Percentiles rank a stretch among this genome's conserved stretches.
These are phyloP conservation scores for Agastache rugosa DNA, from an alignment of 257 asterid genomes.

Conservation along the genomic window DNA sequence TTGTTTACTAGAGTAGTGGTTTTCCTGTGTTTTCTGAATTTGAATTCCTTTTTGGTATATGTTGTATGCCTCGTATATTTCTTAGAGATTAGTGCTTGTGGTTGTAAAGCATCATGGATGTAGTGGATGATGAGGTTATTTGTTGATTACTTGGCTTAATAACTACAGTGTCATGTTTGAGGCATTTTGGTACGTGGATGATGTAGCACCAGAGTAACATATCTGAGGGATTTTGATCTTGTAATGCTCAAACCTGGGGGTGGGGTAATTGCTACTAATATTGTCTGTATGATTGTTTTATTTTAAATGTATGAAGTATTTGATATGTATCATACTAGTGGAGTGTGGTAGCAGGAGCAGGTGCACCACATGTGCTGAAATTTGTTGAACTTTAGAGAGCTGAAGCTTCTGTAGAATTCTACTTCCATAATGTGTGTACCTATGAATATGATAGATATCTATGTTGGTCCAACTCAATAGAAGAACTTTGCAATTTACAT, in stretches of 20 bases:
- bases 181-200: background rate
- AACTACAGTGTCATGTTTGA: background rate
- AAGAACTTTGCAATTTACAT: background rate
- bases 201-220: background rate
- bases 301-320: background rate
- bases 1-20: slow-evolving; percentile 7
- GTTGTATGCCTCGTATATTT: background rate
- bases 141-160: background rate
- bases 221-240: background rate
- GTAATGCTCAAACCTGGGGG: background rate
- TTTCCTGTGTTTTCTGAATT: background rate
- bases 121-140: slow-evolving; percentile 22
- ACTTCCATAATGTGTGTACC: background rate
- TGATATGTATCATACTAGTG: background rate
- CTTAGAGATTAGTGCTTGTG: slow-evolving; percentile 4
- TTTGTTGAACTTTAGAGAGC: background rate
- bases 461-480: background rate
- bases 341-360: background rate
- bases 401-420: background rate
- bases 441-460: background rate
- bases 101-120: background rate
- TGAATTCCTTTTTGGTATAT: background rate
- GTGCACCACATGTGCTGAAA: background rate
- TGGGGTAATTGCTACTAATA: background rate
- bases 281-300: background rate